These are phyloP conservation scores for Cladosporium sp. DNA, from an alignment of 2,329 filamentous ascomycete genomes.

Conservation along the genomic window DNA sequence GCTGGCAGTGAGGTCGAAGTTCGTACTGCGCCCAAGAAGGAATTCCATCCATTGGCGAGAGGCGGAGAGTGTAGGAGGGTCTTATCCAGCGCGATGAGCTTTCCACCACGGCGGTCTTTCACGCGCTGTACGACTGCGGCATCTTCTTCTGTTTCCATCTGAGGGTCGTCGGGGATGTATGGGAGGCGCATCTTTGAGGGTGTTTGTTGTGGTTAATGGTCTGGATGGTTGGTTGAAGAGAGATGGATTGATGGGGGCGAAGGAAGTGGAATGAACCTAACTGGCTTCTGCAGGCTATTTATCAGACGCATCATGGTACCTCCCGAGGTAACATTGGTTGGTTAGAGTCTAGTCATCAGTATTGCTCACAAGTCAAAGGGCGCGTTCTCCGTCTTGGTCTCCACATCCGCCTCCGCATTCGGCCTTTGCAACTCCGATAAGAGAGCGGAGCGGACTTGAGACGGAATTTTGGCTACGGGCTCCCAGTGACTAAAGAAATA, in stretches of 20 bases:
- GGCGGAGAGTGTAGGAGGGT: constrained; percentile 52
- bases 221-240: background rate
- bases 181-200: constrained; percentile 48
- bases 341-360: no score
- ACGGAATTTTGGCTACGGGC: background rate
- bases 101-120: constrained; percentile 46
- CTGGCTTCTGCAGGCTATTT: no score
- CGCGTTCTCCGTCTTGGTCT: background rate
- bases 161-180: constrained; percentile 49
- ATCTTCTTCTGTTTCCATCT: constrained; percentile 43
- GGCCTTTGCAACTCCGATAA: background rate
- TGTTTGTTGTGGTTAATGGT: background rate
- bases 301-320: no score
- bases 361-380: no score
- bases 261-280: no score
- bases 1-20: constrained; percentile 47
- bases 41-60: constrained; percentile 55
- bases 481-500: no score
- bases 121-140: constrained; percentile 48
- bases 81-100: constrained; percentile 50
- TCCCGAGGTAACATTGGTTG: no score
- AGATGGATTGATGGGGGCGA: no score
- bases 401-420: background rate
- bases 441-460: background rate
- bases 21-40: constrained; percentile 53